Evolutionary conservation across 2,329 filamentous ascomycete species (phyloP), one percentile per base, ranked within the genome.

Genomic region (Penicillium sclerotiorum): DNA sequence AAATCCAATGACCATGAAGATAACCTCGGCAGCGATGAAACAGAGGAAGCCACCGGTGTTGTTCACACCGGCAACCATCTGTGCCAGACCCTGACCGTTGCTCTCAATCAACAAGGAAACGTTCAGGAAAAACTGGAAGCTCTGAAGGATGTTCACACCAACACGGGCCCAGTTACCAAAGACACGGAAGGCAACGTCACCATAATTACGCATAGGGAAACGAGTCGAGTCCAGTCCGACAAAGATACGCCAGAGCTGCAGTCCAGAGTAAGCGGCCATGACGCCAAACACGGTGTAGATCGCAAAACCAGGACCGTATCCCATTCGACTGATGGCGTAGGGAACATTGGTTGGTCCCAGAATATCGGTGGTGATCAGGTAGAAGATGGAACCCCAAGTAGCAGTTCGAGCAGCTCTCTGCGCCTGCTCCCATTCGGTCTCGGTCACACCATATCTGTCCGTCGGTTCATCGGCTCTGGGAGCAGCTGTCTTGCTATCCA

Each of bases 1-100:
- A 48, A 82, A 79, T 8, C 82, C 81, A 12, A 71, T 71, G 9
- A 75, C 55, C 48, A 75, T 73, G 59, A 79, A 81, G 15, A 83
- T 69, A 28, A 82, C 58, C 23, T 76, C 73, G 55, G 79, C 82
- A 9, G 76, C 73, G 36, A 77, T 72, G 63, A 79, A 84, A 67
- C 80, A 84, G 15, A 83, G 63, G 44, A 72, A 73, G 51, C 73
- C 54, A 3, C 48, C 42, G 15, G 30, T 40, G 32, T 49, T 49
- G 36, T 43, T 52, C 8, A 47, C n/a, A 35, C 54, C 54, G 2
- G 28, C 25, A 1, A 72, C 46, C 77, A 75, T 50, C 80, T 73
- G 63, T 81, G 79, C 2, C 75, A 79, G 20, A 82, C 75, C 61
- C 45, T 64, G 61, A 21, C 66, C 68, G 5, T 62, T 53, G 22